Percentiles rank a stretch among this genome's conserved stretches.
phyloP scores from a whole-genome alignment of 1,284 basidiomycete species.

The Ustilago loliicola region DNA sequence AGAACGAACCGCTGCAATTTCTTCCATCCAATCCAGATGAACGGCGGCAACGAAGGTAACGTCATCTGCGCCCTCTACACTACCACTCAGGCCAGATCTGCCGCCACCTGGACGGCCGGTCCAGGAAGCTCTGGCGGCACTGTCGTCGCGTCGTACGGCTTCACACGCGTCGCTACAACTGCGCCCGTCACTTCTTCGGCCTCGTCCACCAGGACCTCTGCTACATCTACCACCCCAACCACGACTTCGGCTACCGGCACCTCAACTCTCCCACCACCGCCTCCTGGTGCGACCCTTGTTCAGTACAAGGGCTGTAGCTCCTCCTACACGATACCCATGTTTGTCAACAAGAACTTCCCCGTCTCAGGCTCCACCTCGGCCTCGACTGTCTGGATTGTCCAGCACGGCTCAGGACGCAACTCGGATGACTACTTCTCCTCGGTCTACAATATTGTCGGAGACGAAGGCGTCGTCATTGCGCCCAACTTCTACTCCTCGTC shows the following conservation, averaged over 20 bases:
- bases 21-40: slow-evolving; percentile 37
- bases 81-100: slow-evolving; percentile 18
- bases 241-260: neutral
- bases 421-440: slow-evolving; percentile 52
- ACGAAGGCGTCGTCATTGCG: slow-evolving; percentile 38
- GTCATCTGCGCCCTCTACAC: slow-evolving; percentile 42
- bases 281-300: slow-evolving; percentile 26
- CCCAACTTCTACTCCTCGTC: slow-evolving; percentile 40
- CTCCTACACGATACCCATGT: slow-evolving; percentile 38
- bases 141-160: slow-evolving; percentile 30
- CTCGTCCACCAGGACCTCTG: neutral
- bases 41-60: slow-evolving; percentile 16
- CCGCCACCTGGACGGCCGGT: slow-evolving; percentile 12
- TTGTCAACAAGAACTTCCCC: slow-evolving; percentile 51
- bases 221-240: neutral
- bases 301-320: slow-evolving; percentile 33
- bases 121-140: slow-evolving; percentile 15
- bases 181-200: neutral
- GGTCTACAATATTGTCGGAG: slow-evolving; percentile 38
- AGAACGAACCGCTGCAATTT: slow-evolving; percentile 13
- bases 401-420: slow-evolving; percentile 49
- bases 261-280: slow-evolving; percentile 13
- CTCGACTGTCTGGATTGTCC: slow-evolving; percentile 47
- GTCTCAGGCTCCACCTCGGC: slow-evolving; percentile 12
- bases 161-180: slow-evolving; percentile 6